Conservation (phyloP, 768 basidiomycete genomes). For the Serendipita sp. region DNA sequence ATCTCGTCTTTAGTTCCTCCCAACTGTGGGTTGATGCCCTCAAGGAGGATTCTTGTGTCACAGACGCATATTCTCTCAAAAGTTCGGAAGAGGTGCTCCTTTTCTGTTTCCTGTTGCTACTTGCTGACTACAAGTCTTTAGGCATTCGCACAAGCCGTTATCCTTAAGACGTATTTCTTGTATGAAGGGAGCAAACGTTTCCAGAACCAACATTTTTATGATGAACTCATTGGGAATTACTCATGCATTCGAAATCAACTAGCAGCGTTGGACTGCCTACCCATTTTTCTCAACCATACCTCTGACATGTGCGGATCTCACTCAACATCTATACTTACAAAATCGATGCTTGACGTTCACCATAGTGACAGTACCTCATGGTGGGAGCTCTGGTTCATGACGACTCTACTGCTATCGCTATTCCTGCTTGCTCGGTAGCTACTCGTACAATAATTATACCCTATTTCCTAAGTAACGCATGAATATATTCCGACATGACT, state of each 20-base stretch:
- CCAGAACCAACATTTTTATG: background rate
- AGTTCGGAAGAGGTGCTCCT: background rate
- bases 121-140: background rate
- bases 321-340: no score
- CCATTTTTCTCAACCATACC: background rate
- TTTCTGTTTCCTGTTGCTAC: background rate
- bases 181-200: background rate
- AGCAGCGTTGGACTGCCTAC: background rate
- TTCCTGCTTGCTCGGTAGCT: background rate
- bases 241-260: background rate
- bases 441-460: background rate
- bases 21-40: background rate
- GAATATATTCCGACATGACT: background rate
- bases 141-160: background rate
- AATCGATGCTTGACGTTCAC: background rate
- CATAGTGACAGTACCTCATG: background rate
- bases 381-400: background rate
- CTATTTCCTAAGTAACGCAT: background rate
- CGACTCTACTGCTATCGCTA: background rate
- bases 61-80: background rate
- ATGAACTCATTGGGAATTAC: background rate
- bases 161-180: background rate
- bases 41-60: background rate
- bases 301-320: background rate
- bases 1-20: background rate